These are phyloP conservation scores for Calcarisporium arbuscula DNA, from an alignment of 2,329 filamentous ascomycete genomes.

Conservation along the genomic window DNA sequence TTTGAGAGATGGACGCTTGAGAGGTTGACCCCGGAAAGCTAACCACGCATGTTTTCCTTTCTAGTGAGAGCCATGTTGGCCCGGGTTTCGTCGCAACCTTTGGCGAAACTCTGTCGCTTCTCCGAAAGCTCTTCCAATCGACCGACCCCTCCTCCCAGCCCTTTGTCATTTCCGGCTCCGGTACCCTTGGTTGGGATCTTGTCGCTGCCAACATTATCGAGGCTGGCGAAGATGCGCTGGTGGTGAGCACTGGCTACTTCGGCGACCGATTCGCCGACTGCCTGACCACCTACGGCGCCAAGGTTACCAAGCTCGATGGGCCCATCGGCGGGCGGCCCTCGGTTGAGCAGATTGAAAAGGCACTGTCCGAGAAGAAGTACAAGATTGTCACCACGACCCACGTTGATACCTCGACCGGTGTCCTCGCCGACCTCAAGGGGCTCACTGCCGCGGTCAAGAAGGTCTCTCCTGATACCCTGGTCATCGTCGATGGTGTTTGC, in stretches of 20 bases:
- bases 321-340: constrained; percentile 84
- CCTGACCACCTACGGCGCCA: constrained; percentile 83
- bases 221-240: constrained; percentile 81
- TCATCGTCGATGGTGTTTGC: constrained; percentile 95
- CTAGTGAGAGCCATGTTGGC: constrained; percentile 88
- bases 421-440: constrained; percentile 82
- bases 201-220: constrained; percentile 92
- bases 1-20: too few relatives aligned
- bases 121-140: constrained; percentile 92
- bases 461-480: constrained; percentile 83
- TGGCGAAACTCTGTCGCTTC: constrained; percentile 79
- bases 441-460: constrained; percentile 76
- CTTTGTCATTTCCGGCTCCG: constrained; percentile 88
- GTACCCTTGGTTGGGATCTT: constrained; percentile 93
- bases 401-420: constrained; percentile 94
- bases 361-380: constrained; percentile 84
- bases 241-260: constrained; percentile 96
- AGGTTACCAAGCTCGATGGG: constrained; percentile 83
- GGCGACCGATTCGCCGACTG: constrained; percentile 92
- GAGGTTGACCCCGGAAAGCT: too few relatives aligned
- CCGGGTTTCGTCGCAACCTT: constrained; percentile 84
- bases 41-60: constrained; percentile 4
- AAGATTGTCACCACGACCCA: constrained; percentile 94
- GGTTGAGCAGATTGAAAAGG: constrained; percentile 80
- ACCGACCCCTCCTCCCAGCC: constrained; percentile 77